Evolutionary conservation across 148 eudicot species (phyloP), one percentile per base, ranked within the genome.

Genomic region (Hydrangea macrophylla): DNA sequence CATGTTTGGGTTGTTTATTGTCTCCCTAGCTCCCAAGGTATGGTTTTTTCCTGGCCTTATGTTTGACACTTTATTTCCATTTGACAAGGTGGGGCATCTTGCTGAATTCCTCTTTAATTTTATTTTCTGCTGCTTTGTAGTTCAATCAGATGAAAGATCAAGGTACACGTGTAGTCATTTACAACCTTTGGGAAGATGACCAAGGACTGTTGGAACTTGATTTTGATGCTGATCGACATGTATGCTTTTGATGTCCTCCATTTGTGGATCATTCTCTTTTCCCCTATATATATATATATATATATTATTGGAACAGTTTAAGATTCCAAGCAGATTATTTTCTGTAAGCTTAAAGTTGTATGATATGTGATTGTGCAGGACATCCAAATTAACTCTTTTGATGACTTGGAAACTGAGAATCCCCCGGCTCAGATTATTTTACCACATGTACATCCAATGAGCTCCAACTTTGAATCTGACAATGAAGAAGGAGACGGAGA

Each of bases 121-220:
- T 48, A 11, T 42, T 2, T 1, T n/a, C 0, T 48, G 53, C n/a
- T 48, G 1, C 53, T 48, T 48, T 48, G 78, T 74, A 93, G 99
- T 89, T 94, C 71, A 64, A 84, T 78, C 68, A 70, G 68, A 78
- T 94, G 83, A 80, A 85, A 66, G 85, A 77, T 67, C 97, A 81
- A 61, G 99, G 99, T 65, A 90, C 99, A 9, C 93, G 93, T 26
- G 74, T 93, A 61, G 66, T 93, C 37, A 85, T 93, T 71, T 93
- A 86, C 86, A 93, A 90, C 76, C 92, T 93, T 53, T 93, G 98
- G 98, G 98, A 93, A 79, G 97, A 93, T 78, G 98, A 90, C 32
- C 86, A 86, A 84, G 96, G 89, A 61, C 74, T 69, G 33, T 63
- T 82, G 55, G 98, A 93, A 66, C 86, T 93, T 53, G 98, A 93